phyloP scores from a whole-genome alignment of 2,329 filamentous ascomycete species.

The Colletotrichum paranaense region DNA sequence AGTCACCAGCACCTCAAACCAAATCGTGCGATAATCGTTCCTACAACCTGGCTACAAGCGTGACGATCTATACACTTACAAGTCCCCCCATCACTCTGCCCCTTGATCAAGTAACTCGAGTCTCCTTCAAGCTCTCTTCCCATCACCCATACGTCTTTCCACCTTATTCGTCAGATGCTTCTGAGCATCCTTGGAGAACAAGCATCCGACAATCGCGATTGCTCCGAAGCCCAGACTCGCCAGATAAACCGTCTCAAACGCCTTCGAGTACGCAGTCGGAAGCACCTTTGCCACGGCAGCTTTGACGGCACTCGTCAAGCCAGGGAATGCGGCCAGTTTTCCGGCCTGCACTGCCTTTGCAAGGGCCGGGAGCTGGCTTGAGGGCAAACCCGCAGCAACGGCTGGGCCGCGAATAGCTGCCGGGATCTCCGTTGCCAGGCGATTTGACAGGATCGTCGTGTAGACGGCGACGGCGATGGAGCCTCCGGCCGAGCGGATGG shows the following conservation, averaged over 20 bases:
- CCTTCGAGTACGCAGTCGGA: slow-evolving; percentile 49
- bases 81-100: too few species aligned
- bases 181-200: slow-evolving; percentile 49
- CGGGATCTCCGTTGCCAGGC: slow-evolving; percentile 49
- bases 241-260: slow-evolving; percentile 54
- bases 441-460: slow-evolving; percentile 50
- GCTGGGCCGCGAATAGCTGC: slow-evolving; percentile 45
- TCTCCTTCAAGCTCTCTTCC: slow-evolving; percentile 1
- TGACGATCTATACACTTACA: too few species aligned
- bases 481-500: slow-evolving; percentile 50
- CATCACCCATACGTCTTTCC: slow-evolving; percentile 46
- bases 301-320: slow-evolving; percentile 45
- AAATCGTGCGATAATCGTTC: too few species aligned
- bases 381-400: slow-evolving; percentile 49
- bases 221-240: slow-evolving; percentile 51
- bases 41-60: too few species aligned
- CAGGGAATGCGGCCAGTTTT: slow-evolving; percentile 47
- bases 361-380: slow-evolving; percentile 45
- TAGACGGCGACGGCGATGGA: slow-evolving; percentile 53
- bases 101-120: too few species aligned
- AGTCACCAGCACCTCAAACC: too few species aligned
- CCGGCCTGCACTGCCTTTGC: slow-evolving; percentile 45
- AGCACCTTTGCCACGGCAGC: slow-evolving; percentile 45
- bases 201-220: slow-evolving; percentile 48
- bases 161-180: slow-evolving; percentile 47